Percentiles rank a stretch among this genome's conserved stretches.
phyloP scores from a whole-genome alignment of 2,329 filamentous ascomycete species.

The Pseudohalonectria lignicola region DNA sequence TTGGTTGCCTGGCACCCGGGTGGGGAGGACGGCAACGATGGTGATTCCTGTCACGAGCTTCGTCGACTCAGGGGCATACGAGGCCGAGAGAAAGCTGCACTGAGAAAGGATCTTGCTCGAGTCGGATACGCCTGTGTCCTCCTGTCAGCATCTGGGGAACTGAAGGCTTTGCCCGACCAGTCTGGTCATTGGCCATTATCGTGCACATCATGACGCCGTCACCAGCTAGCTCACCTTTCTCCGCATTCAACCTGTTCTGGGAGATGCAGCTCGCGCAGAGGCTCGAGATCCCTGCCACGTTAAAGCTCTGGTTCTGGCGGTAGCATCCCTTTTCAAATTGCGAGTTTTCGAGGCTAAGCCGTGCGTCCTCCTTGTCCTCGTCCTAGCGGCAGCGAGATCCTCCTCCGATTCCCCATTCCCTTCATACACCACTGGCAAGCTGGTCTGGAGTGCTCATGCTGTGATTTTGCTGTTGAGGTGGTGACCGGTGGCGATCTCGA shows the following conservation, averaged over 20 bases:
- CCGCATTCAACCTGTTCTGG: not conserved
- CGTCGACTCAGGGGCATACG: not conserved
- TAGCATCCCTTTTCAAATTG: slow-evolving; percentile 1
- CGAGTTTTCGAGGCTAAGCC: not conserved
- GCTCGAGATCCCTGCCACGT: slow-evolving; percentile 2
- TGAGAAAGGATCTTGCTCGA: slow-evolving; percentile 3
- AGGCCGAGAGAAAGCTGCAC: slow-evolving; percentile 2
- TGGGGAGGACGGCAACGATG: slow-evolving; percentile 5
- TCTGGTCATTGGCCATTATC: too few relatives aligned
- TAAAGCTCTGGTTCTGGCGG: slow-evolving; percentile 6
- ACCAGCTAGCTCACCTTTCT: too few relatives aligned
- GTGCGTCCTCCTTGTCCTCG: not conserved
- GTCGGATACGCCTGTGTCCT: not conserved
- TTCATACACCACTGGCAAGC: too few relatives aligned
- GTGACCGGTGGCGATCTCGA: not conserved
- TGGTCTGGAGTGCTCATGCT: too few relatives aligned
- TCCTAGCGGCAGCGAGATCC: not conserved
- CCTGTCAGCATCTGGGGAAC: too few relatives aligned
- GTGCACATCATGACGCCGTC: too few relatives aligned
- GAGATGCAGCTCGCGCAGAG: slow-evolving; percentile 5
- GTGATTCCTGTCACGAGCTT: slow-evolving; percentile 3
- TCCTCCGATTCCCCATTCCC: not conserved
- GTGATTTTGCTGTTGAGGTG: not conserved
- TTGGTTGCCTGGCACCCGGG: not conserved
- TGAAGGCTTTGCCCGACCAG: too few relatives aligned